Base-by-base conservation (phyloP, 306 rosid species). In the Castanea sativa region DNA sequence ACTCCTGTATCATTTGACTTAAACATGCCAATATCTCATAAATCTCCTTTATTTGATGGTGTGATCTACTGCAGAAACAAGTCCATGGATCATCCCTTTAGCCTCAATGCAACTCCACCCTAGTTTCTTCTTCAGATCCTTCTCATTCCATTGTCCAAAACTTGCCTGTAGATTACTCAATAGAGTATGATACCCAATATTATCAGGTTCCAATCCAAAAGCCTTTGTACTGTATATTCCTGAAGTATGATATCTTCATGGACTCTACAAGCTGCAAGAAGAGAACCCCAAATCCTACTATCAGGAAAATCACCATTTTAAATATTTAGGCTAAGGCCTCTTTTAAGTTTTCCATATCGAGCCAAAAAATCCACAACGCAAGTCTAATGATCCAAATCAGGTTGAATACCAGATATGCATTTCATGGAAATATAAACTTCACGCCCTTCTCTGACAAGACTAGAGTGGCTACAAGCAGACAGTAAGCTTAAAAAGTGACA, bases 391-490 rank as follows among this genome's bases (percentile, higher is more conserved):
- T 89, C 90, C 82, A 89, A 76, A 78, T 69, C 80, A n/a, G 89
- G 89, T 58, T 89, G 83, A 16, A 87, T 85, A 67, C 1, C 25
- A 23, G 1, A 23, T 23, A 23, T 23, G 25, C 25, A 23, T 23
- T 23, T 23, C 25, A 23, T 23, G 25, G 25, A 23, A 23, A 23
- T 20, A 71, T 77, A 90, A 55, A 81, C 68, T 53, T 84, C 78
- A 83, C 88, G 87, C 72, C 87, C 89, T 53, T 83, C 91, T 32
- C 80, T 85, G 55, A 87, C 82, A 69, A 89, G 91, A 57, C 91
- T 89, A 57, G 87, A 83, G 80, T 89, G 93, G 79, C 91, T 87
- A 75, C 91, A 89, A 30, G 93, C 89, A 77, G 87, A 87, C 1
- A 89, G 60, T 68, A 89, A 84, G 85, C 91, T 89, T 77, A 89